Evolutionary conservation across 768 basidiomycete genomes (phyloP), one percentile per base, ranked within the genome.

Genomic region (Kwoniella bestiolae): DNA sequence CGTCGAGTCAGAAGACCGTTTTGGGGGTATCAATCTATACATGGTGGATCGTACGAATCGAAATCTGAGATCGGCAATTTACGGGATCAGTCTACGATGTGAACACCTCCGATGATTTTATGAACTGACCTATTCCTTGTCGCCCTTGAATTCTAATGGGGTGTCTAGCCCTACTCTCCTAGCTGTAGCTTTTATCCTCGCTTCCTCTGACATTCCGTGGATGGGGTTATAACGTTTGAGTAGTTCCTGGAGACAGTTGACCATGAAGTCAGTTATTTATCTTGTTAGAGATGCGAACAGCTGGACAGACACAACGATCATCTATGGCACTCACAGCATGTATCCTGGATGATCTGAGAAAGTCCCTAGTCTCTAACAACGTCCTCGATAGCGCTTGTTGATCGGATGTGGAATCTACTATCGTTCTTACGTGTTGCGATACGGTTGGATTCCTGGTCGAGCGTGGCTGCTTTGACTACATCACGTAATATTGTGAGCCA

Each of bases 151-250:
- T 31, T 82, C 80, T 50, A 86, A 74, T 9, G 93, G 92, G 85
- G 94, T 89, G 73, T 95, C 85, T 58, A 97, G 81, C 3, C 94
- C 94, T 35, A 97, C 94, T 68, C 93, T 83, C 47, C 88, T 85
- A 3, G 92, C 93, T 0, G 94, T 94, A 1, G 91, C 91, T 73
- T 88, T 84, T 66, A 95, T 85, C 70, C 90, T 84, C 77, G 95
- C 92, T 70, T 92, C 87, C 5, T 85, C 82, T 0, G 91, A 89
- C 68, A 94, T 84, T 74, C 93, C 90, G 45, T 88, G 81, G 18
- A 90, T 82, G 0, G 94, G 93, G 79, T 94, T 95, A 83, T 97
- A 97, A 58, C 91, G 84, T 59, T 91, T 90, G 66, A 96, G 80
- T 52, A 96, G 83, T 23, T 83, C 83, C 94, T 96, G 74, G 16